These are phyloP conservation scores for Millerozyma acaciae DNA, from an alignment of 805 yeast species.

Conservation along the genomic window DNA sequence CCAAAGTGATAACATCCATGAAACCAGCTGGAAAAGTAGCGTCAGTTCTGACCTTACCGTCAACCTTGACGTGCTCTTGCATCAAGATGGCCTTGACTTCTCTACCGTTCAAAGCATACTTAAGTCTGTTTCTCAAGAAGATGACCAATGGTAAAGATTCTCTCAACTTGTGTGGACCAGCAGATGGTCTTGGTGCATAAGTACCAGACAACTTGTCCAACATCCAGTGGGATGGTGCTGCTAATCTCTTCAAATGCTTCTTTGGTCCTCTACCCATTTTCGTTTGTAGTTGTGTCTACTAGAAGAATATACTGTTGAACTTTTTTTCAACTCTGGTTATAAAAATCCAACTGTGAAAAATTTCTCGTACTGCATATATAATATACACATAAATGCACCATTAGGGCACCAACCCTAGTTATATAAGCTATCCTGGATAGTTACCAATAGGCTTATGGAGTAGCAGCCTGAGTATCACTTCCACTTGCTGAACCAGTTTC, in stretches of 20 bases:
- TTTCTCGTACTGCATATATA: constrained; percentile 1
- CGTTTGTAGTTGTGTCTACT: no score
- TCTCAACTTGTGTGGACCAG: constrained; percentile 99
- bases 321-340: no score
- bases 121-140: constrained; percentile 96
- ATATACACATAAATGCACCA: no score
- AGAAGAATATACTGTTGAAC: no score
- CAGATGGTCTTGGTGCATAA: constrained; percentile 99
- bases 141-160: constrained; percentile 97
- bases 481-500: constrained; percentile 32
- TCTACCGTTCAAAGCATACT: constrained; percentile 98
- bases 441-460: no score
- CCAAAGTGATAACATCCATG: constrained; percentile 97
- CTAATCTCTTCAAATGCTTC: constrained; percentile 99
- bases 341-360: constrained; percentile 1
- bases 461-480: no score
- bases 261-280: constrained; percentile 45
- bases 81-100: constrained; percentile 97
- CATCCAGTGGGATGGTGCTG: constrained; percentile 99
- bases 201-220: constrained; percentile 99
- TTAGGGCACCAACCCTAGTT: no score
- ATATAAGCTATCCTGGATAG: no score
- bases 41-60: constrained; percentile 99
- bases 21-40: constrained; percentile 98
- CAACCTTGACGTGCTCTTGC: constrained; percentile 98